A percentile compares a stretch with the other conserved stretches of the same genome.
Evolutionary conservation across 805 yeast species (phyloP).

Genomic region (Cephaloascus albidus): DNA sequence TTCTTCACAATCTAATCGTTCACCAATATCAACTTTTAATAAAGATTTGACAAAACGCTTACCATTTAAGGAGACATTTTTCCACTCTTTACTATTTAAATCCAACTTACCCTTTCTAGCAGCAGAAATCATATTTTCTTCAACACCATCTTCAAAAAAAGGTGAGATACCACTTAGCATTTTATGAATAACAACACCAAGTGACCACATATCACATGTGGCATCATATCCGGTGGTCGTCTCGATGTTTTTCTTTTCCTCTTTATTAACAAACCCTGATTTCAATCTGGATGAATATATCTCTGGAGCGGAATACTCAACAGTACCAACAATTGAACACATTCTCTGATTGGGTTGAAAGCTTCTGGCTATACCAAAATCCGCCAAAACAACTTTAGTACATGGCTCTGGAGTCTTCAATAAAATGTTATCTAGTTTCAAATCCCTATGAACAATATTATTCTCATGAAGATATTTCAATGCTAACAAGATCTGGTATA

Average conservation of each 20-base stretch:
- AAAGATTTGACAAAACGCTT: conserved; percentile 34
- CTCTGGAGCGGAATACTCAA: conserved; percentile 69
- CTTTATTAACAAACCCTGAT: conserved; percentile 12
- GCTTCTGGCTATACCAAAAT: conserved; percentile 46
- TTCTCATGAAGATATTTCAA: conserved; percentile 42
- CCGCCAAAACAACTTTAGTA: conserved; percentile 50
- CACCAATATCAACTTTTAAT: conserved; percentile 23
- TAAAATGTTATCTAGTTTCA: conserved; percentile 58
- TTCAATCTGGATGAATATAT: conserved; percentile 33
- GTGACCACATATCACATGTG: conserved; percentile 63
- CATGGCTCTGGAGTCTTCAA: conserved; percentile 43
- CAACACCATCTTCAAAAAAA: conserved; percentile 40
- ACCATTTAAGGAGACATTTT: conserved; percentile 25
- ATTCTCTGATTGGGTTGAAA: conserved; percentile 20
- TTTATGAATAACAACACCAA: conserved; percentile 53
- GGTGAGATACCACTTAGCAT: conserved; percentile 59
- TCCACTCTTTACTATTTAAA: conserved; percentile 33
- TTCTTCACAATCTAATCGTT: conserved; percentile 24
- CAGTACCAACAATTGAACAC: conserved; percentile 50
- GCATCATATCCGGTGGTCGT: conserved; percentile 31
- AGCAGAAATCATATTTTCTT: conserved; percentile 26
- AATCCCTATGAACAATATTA: conserved; percentile 56
- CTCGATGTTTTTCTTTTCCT: neutral
- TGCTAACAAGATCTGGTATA: conserved; percentile 49
- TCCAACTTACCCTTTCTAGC: conserved; percentile 31